Evolutionary conservation across 2,329 filamentous ascomycete species (phyloP), one percentile per base, ranked within the genome.

Genomic region (Cladorrhinum sp.): DNA sequence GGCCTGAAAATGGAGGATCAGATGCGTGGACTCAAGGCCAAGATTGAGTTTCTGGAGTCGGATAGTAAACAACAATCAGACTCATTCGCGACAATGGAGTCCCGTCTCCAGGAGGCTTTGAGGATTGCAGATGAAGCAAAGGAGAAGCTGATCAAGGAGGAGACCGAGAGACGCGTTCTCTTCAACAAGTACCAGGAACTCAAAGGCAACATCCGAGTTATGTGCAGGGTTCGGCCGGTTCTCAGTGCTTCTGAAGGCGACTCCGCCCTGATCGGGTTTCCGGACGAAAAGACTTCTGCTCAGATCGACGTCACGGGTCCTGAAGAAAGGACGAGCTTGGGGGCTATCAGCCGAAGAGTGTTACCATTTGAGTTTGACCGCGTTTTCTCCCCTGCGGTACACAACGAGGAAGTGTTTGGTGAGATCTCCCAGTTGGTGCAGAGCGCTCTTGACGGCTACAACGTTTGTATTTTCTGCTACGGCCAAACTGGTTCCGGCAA

Each of bases 151-250:
- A 88, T 95, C 64, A 91, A 89, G 69, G 95, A 98, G 72, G 95
- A 99, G 76, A 95, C 91, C 0, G 80, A 96, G 55, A 86, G 95
- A 13, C 85, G 95, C 22, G 93, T 96, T 67, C 83, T 99, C 0
- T 96, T 98, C 79, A 98, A 98, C 75, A 95, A 96, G 73, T 93
- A 99, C 51, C 92, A 99, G 73, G 95, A 99, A 71, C 84, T 99
- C 62, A 97, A 96, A 74, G 95, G 95, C 69, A 99, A 99, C 72
- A 99, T 99, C 70, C 89, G 95, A 20, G 95, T 99, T 66, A 99
- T 99, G 85, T 98, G 93, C 71, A 87, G 95, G 72, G 93, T 98
- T 25, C 88, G 96, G 45, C 95, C 95, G 1, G 79, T 88, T 0
- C 78, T 90, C 22, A 79, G 79, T 23, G 67, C 74, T 0, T 74